Conservation (phyloP, 768 basidiomycete genomes). For the Leucogyrophana mollusca region DNA sequence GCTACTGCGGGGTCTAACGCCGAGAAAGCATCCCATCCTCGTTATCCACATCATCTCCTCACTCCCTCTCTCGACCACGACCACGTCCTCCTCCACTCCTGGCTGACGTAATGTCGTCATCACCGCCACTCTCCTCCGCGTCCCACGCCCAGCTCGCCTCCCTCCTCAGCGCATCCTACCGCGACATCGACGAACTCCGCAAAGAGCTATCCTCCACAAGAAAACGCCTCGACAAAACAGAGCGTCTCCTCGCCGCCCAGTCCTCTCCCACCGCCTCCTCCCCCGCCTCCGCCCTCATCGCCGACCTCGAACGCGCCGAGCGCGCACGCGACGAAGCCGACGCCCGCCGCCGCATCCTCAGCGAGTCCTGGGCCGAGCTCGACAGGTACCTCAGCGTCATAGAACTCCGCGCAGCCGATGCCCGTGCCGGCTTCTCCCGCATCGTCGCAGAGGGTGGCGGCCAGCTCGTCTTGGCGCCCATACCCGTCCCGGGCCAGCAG, state of each 20-base stretch:
- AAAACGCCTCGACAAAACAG: conserved; percentile 55
- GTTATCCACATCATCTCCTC: too few relatives aligned
- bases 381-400: conserved; percentile 44
- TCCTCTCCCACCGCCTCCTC: conserved; percentile 15
- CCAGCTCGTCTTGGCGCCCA: conserved; percentile 35
- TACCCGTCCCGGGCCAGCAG: conserved; percentile 27
- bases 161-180: conserved; percentile 53
- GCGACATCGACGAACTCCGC: conserved; percentile 50
- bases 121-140: too few relatives aligned
- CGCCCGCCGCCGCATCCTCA: conserved; percentile 40
- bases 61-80: too few relatives aligned
- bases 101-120: too few relatives aligned
- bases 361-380: conserved; percentile 51
- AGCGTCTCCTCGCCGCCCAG: conserved; percentile 38
- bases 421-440: conserved; percentile 44
- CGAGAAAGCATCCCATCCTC: too few relatives aligned
- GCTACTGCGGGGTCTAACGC: too few relatives aligned
- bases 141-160: conserved; percentile 55
- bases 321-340: conserved; percentile 55
- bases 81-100: too few relatives aligned
- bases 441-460: conserved; percentile 46
- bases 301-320: conserved; percentile 36
- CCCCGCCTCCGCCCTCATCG: conserved; percentile 14
- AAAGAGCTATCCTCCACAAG: conserved; percentile 41
- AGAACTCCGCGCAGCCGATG: conserved; percentile 48